phyloP scores from a whole-genome alignment of 1,284 basidiomycete genomes.

The Apiotrichum mycotoxinovorans region DNA sequence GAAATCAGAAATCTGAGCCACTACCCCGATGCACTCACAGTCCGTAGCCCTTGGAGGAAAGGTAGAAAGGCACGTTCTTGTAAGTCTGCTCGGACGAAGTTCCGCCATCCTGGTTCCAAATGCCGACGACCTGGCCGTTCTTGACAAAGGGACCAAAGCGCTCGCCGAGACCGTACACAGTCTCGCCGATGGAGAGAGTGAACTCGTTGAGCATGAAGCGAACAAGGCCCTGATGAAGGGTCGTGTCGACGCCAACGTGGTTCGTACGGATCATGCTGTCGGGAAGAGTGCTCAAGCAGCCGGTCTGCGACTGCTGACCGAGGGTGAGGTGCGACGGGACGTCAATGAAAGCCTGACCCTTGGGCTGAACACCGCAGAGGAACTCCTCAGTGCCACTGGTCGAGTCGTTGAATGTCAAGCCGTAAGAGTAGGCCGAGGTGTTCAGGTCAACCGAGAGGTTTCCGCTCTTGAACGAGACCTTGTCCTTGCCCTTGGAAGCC shows the following conservation, averaged over 20 bases:
- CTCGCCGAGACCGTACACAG: constrained; percentile 65
- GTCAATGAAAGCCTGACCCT: constrained; percentile 63
- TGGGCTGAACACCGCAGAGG: constrained; percentile 53
- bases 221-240: constrained; percentile 21
- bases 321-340: constrained; percentile 63
- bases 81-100: constrained; percentile 66
- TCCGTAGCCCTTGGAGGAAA: constrained; percentile 61
- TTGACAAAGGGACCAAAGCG: constrained; percentile 70
- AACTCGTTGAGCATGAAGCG: constrained; percentile 65
- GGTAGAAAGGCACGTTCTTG: constrained; percentile 50
- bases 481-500: constrained; percentile 49
- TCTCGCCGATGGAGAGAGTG: constrained; percentile 64
- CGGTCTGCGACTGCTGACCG: constrained; percentile 60
- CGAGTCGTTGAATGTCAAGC: constrained; percentile 52
- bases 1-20: not conserved
- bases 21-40: constrained; percentile 36
- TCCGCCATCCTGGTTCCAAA: constrained; percentile 61
- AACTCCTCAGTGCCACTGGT: constrained; percentile 12
- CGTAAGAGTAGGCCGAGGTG: constrained; percentile 37
- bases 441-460: constrained; percentile 33
- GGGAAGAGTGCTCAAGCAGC: constrained; percentile 59
- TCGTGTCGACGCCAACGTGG: constrained; percentile 10
- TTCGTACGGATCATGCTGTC: constrained; percentile 21
- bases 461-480: constrained; percentile 48
- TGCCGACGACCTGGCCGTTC: constrained; percentile 63